These are phyloP conservation scores for Vinca minor DNA, from an alignment of 257 asterid genomes.

Conservation along the genomic window DNA sequence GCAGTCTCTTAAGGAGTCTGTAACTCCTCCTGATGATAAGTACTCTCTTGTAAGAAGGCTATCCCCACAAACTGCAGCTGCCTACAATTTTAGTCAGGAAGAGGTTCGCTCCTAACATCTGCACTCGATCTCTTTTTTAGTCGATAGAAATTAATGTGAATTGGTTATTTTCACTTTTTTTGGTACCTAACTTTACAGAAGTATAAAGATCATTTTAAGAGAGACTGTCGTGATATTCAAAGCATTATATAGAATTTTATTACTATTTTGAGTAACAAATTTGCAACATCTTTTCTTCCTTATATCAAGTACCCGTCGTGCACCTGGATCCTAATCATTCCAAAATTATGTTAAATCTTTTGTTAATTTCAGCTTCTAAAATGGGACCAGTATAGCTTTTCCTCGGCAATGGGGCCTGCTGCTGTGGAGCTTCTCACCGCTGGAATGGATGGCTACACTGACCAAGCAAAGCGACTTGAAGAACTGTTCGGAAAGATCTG, in stretches of 20 bases:
- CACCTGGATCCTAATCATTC: neutral
- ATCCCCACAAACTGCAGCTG: constrained; percentile 63
- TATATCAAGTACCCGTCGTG: neutral
- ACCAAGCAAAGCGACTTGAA: constrained; percentile 64
- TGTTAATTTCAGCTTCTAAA: constrained; percentile 49
- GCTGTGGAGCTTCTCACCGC: constrained; percentile 66
- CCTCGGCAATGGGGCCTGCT: constrained; percentile 84
- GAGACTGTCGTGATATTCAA: too few species aligned
- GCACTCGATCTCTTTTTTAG: neutral
- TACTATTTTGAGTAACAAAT: neutral
- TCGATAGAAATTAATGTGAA: neutral
- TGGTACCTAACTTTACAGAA: neutral
- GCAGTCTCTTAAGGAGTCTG: constrained; percentile 82
- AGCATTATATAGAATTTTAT: too few species aligned
- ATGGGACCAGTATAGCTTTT: constrained; percentile 84
- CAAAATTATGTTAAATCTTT: constrained; percentile 1
- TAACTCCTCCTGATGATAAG: constrained; percentile 92
- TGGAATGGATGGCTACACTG: constrained; percentile 71
- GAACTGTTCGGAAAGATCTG: constrained; percentile 80
- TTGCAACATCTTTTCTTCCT: neutral
- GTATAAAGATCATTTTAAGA: neutral
- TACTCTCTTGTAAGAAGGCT: constrained; percentile 67
- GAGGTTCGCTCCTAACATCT: constrained; percentile 42
- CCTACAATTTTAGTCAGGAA: constrained; percentile 55
- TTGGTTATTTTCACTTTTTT: neutral